Evolutionary conservation across 352 stramenopile species (phyloP).

Genomic region (Phytophthora vignae): DNA sequence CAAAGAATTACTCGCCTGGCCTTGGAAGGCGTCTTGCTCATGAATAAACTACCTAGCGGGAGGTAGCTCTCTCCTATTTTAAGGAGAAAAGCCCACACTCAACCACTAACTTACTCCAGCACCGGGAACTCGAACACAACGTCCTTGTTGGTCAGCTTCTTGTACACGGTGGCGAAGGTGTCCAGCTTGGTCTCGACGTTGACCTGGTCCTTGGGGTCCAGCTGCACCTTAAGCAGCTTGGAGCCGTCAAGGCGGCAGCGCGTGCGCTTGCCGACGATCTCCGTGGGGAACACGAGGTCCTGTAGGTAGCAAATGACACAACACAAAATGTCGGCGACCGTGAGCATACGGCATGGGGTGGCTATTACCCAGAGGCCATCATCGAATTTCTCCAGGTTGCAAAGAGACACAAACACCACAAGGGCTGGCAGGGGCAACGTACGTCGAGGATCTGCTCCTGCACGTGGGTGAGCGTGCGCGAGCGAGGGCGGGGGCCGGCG

Average conservation of each 20-base stretch:
- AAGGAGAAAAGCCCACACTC: constrained; percentile 31
- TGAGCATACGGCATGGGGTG: constrained; percentile 91
- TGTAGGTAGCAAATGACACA: constrained; percentile 51
- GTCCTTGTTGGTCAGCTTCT: constrained; percentile 99
- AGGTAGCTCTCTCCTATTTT: constrained; percentile 26
- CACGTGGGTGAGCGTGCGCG: constrained; percentile 98
- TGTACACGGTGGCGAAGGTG: constrained; percentile 99
- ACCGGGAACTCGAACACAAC: constrained; percentile 98
- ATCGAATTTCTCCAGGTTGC: constrained; percentile 61
- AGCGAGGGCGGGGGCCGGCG: constrained; percentile 95
- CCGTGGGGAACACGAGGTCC: constrained; percentile 99
- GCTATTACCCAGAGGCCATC: constrained; percentile 92
- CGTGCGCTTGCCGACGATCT: constrained; percentile 99
- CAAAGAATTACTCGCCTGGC: constrained; percentile 33
- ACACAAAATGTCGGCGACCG: constrained; percentile 30
- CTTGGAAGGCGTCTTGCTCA: constrained; percentile 59
- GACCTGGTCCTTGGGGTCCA: constrained; percentile 99
- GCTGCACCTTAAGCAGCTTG: constrained; percentile 98
- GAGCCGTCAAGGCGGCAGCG: constrained; percentile 97
- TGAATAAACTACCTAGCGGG: constrained; percentile 53
- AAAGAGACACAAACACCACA: constrained; percentile 15
- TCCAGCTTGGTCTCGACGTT: constrained; percentile 99
- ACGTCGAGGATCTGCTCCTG: constrained; percentile 99
- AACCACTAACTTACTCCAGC: constrained; percentile 80
- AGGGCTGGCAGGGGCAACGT: constrained; percentile 47